Base-by-base conservation (phyloP, 2,329 filamentous ascomycete genomes). In the Sporothrix schenckii region DNA sequence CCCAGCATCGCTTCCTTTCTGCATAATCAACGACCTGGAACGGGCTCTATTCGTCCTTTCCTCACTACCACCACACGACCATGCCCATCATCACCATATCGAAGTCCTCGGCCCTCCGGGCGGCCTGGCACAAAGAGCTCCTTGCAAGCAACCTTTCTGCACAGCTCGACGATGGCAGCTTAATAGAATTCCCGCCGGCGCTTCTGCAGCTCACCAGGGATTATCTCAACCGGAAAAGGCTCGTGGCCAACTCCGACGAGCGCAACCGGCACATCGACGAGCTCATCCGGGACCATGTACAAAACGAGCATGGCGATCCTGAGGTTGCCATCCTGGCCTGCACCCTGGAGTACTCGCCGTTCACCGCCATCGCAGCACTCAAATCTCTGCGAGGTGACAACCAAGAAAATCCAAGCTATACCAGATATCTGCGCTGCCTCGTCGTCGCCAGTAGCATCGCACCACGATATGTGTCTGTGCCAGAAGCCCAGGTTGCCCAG, bases 201-300 rank as follows among this genome's bases (percentile, higher is more conserved):
- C 13, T 70, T 27, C 50, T 34, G 27, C 68, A 67, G 13, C 27
- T 67, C 24, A 73, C 70, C 11, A 63, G 39, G 30, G 68, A 61
- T 5, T 71, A 71, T 52, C 44, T 70, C 19, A 24, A 14, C 10
- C 68, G 60, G 11, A 72, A 70, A 34, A 69, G 49, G 7, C 24
- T 61, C 3, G 30, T 39, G 10, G 19, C 50, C n/a, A 44, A 41
- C 14, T 34, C 56, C 14, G 52, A 60, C 34, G 44, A 61, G 13
- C 66, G 68, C n/a, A 52, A 70, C 67, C 47, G 74, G 77, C 77
- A 84, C 54, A 71, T 76, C 44, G 13, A 73, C 69, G 71, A 73
- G 63, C 70, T 77, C 66, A 54, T 77, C 34, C 19, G 27, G 1
- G 72, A 73, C 14, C 71, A 73, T 47, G 50, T 68, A 19, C 34